Evolutionary conservation across 169 alveolate species (phyloP).

Genomic region (Plasmodium chabaudi): DNA sequence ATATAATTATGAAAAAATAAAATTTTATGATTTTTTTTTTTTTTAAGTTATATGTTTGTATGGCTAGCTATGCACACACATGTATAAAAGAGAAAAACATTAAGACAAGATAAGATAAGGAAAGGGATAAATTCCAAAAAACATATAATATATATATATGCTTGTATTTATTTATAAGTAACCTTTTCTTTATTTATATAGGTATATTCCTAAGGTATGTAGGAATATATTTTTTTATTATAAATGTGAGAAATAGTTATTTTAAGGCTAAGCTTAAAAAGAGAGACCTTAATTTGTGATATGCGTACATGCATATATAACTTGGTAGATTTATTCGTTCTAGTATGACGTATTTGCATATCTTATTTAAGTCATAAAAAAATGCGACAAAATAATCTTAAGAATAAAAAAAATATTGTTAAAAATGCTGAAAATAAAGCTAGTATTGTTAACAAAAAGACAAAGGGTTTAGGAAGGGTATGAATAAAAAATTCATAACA

Average conservation of each 20-base stretch:
- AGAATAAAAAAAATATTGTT: conserved; percentile 9
- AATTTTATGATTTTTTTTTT: not conserved
- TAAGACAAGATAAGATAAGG: conserved; percentile 3
- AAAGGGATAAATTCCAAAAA: not conserved
- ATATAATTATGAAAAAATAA: conserved; percentile 4
- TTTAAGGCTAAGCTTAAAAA: too few relatives aligned
- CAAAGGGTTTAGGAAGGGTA: not conserved
- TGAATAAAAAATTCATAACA: not conserved
- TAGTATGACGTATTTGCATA: too few relatives aligned
- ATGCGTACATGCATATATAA: too few relatives aligned
- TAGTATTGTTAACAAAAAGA: conserved; percentile 2
- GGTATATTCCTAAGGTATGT: too few relatives aligned
- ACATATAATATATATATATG: too few relatives aligned
- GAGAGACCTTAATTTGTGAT: too few relatives aligned
- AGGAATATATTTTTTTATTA: too few relatives aligned
- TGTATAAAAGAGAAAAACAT: not conserved
- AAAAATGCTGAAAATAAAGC: conserved; percentile 14
- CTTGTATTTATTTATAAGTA: too few relatives aligned
- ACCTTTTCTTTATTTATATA: too few relatives aligned
- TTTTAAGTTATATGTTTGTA: not conserved
- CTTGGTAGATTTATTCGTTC: too few relatives aligned
- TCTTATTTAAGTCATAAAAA: not conserved
- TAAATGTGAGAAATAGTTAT: too few relatives aligned
- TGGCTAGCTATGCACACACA: not conserved
- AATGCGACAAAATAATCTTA: conserved; percentile 17